A percentile compares a stretch with the other conserved stretches of the same genome.
These are phyloP conservation scores for Plasmodium ovale DNA, from an alignment of 169 alveolate species.

Conservation along the genomic window DNA sequence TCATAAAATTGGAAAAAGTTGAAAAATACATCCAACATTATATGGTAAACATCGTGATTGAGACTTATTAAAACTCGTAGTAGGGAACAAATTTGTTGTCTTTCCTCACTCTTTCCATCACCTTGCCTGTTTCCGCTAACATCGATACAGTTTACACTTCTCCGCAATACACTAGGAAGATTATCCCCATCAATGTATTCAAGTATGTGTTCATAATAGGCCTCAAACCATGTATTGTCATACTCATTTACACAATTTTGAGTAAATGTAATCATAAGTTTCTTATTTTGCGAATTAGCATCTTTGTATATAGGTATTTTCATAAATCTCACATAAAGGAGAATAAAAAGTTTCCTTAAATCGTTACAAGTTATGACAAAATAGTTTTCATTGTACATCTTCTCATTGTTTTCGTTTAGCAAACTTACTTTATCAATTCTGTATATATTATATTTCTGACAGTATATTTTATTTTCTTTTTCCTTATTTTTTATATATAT, in stretches of 20 bases:
- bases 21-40: constrained; percentile 16
- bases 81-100: not conserved
- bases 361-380: constrained; percentile 12
- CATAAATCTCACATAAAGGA: constrained; percentile 26
- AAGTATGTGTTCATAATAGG: not conserved
- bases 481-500: constrained; percentile 32
- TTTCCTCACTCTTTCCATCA: not conserved
- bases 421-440: constrained; percentile 21
- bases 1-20: constrained; percentile 45
- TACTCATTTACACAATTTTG: constrained; percentile 12
- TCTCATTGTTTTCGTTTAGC: constrained; percentile 13
- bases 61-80: not conserved
- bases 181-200: not conserved
- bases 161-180: not conserved
- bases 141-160: not conserved
- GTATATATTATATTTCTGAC: constrained; percentile 23
- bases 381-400: not conserved
- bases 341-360: constrained; percentile 25
- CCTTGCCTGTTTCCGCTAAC: not conserved
- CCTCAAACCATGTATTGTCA: constrained; percentile 46
- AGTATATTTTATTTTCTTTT: not conserved
- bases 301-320: constrained; percentile 21
- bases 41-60: constrained; percentile 37
- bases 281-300: not conserved
- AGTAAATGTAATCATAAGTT: constrained; percentile 31